These are phyloP conservation scores for Trichophyton rubrum DNA, from an alignment of 2,329 filamentous ascomycete genomes.

Conservation along the genomic window DNA sequence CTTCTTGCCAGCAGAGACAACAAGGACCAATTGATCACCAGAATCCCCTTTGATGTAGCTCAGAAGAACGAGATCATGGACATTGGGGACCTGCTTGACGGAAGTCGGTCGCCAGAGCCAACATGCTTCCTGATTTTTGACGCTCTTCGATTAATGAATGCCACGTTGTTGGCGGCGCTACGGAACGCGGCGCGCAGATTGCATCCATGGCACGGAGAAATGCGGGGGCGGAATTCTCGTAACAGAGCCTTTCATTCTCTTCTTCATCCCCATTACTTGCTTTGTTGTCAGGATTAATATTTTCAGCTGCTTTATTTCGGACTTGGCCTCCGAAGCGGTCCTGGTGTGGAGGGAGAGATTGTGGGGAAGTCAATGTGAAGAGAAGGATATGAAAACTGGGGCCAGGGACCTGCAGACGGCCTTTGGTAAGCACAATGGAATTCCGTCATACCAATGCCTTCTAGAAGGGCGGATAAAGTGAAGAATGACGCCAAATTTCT, in stretches of 20 bases:
- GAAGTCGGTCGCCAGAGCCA: slow-evolving; percentile 36
- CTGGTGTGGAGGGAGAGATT: not conserved
- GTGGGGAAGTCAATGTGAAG: not conserved
- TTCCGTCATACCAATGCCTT: too few relatives aligned
- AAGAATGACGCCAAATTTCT: too few relatives aligned
- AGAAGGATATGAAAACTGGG: slow-evolving; percentile 13
- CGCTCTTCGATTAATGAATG: too few relatives aligned
- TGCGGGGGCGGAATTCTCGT: not conserved
- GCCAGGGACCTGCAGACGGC: slow-evolving; percentile 6
- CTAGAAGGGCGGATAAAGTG: too few relatives aligned
- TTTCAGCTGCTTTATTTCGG: not conserved
- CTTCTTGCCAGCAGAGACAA: not conserved
- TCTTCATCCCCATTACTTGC: slow-evolving; percentile 3
- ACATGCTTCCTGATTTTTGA: slow-evolving; percentile 42
- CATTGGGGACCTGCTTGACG: slow-evolving; percentile 44
- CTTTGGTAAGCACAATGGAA: too few relatives aligned
- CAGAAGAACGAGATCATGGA: slow-evolving; percentile 45
- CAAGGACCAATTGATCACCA: not conserved
- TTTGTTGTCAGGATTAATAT: not conserved
- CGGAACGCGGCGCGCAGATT: too few relatives aligned
- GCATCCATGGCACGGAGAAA: not conserved
- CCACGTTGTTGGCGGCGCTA: too few relatives aligned
- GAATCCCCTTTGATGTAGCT: slow-evolving; percentile 41
- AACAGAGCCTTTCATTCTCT: slow-evolving; percentile 9
- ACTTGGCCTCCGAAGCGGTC: not conserved